Conservation (phyloP, 352 stramenopile species). For the Pythium sp. region DNA sequence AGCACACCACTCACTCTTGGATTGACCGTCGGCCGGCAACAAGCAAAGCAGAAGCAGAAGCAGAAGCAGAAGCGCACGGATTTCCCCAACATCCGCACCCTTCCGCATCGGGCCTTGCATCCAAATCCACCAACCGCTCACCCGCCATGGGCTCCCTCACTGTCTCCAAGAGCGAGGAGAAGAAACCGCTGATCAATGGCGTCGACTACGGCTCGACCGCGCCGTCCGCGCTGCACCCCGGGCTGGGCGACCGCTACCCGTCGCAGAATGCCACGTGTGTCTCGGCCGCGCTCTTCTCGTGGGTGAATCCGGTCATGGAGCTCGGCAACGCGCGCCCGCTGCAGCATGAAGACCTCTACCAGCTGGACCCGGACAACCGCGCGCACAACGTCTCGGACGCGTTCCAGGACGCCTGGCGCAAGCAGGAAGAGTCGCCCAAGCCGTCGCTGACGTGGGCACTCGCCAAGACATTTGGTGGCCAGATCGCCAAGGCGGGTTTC, state of each 20-base stretch:
- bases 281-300: slow-evolving; percentile 80
- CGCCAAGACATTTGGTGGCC: slow-evolving; percentile 46
- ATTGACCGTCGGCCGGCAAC: not conserved
- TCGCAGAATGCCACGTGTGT: slow-evolving; percentile 51
- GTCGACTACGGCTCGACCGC: slow-evolving; percentile 7
- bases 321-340: slow-evolving; percentile 78
- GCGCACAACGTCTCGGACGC: slow-evolving; percentile 32
- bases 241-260: slow-evolving; percentile 61
- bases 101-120: not conserved
- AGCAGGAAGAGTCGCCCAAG: slow-evolving; percentile 26
- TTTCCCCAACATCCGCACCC: not conserved
- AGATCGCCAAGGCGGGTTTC: slow-evolving; percentile 49
- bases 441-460: slow-evolving; percentile 60
- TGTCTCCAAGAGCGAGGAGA: slow-evolving; percentile 20
- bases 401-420: slow-evolving; percentile 52
- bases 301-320: slow-evolving; percentile 86
- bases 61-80: not conserved
- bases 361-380: slow-evolving; percentile 77
- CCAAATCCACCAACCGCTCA: not conserved
- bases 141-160: slow-evolving; percentile 12
- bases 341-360: slow-evolving; percentile 80
- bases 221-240: slow-evolving; percentile 12
- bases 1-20: not conserved
- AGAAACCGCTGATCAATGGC: slow-evolving; percentile 30
- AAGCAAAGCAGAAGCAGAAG: not conserved